phyloP scores from a whole-genome alignment of 2,329 filamentous ascomycete genomes.

The Camillea tinctor region DNA sequence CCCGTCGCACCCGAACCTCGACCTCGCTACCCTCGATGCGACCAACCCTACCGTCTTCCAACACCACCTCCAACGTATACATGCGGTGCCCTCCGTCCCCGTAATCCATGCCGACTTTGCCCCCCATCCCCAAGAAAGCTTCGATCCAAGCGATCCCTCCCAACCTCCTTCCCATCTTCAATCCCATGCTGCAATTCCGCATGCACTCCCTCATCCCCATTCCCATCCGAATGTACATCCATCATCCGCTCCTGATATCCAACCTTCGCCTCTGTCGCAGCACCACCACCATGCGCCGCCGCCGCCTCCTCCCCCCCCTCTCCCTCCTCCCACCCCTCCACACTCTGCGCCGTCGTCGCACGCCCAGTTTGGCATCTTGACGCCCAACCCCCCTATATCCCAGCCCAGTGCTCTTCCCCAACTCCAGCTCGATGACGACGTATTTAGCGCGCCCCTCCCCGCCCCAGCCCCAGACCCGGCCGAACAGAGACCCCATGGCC shows the following conservation, averaged over 20 bases:
- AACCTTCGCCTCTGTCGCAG: slow-evolving; percentile 7
- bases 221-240: slow-evolving; percentile 22
- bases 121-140: slow-evolving; percentile 28
- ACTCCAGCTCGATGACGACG: slow-evolving; percentile 38
- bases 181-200: slow-evolving; percentile 25
- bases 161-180: slow-evolving; percentile 14
- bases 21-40: slow-evolving; percentile 41
- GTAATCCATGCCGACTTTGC: slow-evolving; percentile 29
- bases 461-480: slow-evolving; percentile 30
- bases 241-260: slow-evolving; percentile 19
- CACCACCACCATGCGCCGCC: slow-evolving; percentile 24
- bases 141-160: slow-evolving; percentile 31
- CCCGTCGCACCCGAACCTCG: slow-evolving; percentile 35
- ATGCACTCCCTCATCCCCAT: slow-evolving; percentile 6
- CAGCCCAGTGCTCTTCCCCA: slow-evolving; percentile 21
- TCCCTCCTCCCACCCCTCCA: slow-evolving; percentile 33
- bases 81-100: slow-evolving; percentile 33
- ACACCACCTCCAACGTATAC: slow-evolving; percentile 34
- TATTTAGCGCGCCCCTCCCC: slow-evolving; percentile 27
- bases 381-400: slow-evolving; percentile 21
- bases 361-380: slow-evolving; percentile 48
- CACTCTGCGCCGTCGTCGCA: slow-evolving; percentile 32
- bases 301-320: slow-evolving; percentile 17
- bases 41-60: slow-evolving; percentile 36
- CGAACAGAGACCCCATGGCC: slow-evolving; percentile 47